Evolutionary conservation across 345 rosid genomes (phyloP).

Genomic region (Aethionema arabicum): DNA sequence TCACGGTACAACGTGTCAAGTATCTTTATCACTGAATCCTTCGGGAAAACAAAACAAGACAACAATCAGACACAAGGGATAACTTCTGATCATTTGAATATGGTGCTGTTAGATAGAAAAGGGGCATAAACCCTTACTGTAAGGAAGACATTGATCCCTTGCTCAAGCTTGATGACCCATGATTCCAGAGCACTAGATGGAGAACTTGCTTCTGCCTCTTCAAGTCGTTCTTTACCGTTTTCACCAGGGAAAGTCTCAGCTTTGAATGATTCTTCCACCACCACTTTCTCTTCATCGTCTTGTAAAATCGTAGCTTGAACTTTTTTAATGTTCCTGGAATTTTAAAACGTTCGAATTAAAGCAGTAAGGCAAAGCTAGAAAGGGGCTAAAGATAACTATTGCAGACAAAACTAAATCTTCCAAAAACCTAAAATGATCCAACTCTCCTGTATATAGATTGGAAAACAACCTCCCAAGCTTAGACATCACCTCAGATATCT

Average conservation of each 20-base stretch:
- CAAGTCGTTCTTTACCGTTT: constrained; percentile 30
- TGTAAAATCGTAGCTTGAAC: constrained; percentile 59
- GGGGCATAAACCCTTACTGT: constrained; percentile 46
- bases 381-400: not conserved
- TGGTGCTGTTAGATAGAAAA: not conserved
- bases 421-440: too few species aligned
- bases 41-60: constrained; percentile 26
- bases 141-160: constrained; percentile 74
- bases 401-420: not conserved
- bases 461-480: too few species aligned
- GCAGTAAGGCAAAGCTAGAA: not conserved
- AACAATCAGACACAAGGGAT: not conserved
- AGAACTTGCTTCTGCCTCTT: constrained; percentile 32
- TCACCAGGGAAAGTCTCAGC: constrained; percentile 41
- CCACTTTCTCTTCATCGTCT: constrained; percentile 73
- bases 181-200: constrained; percentile 44
- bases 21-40: constrained; percentile 90
- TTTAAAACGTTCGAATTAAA: not conserved
- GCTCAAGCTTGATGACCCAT: constrained; percentile 73
- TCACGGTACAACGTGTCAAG: constrained; percentile 82
- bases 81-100: not conserved
- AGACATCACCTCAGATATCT: too few species aligned
- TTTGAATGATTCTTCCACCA: constrained; percentile 62
- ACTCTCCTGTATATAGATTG: too few species aligned
- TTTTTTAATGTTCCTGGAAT: constrained; percentile 41